Percentiles rank a stretch among this genome's conserved stretches.
These are phyloP conservation scores for Tetracladium marchalianum DNA, from an alignment of 495 filamentous ascomycete genomes.

Conservation along the genomic window DNA sequence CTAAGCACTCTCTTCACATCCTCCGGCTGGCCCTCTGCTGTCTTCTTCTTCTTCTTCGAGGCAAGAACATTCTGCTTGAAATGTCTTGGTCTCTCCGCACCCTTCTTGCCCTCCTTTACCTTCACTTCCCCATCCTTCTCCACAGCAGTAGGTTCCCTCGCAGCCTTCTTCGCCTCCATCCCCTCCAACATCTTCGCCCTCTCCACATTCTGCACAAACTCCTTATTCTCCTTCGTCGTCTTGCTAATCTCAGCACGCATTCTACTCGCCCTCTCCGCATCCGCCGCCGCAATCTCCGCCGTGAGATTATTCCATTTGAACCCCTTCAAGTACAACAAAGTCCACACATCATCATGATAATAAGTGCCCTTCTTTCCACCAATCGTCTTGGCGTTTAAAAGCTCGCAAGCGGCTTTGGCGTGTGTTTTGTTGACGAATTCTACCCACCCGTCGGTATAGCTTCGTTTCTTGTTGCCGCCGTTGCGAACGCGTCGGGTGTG, in stretches of 20 bases:
- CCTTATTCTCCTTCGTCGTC: conserved; percentile 72
- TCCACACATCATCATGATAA: conserved; percentile 93
- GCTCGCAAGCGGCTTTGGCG: conserved; percentile 76
- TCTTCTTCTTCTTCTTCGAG: conserved; percentile 29
- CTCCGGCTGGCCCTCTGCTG: conserved; percentile 42
- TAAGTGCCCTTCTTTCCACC: conserved; percentile 81
- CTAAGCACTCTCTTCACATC: conserved; percentile 69
- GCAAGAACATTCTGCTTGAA: conserved; percentile 63
- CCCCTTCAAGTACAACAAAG: conserved; percentile 61
- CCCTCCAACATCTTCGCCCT: conserved; percentile 62
- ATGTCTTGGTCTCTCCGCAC: conserved; percentile 35
- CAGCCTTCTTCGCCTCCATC: conserved; percentile 53
- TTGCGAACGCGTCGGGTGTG: conserved; percentile 48
- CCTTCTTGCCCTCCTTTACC: conserved; percentile 7
- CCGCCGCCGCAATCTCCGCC: conserved; percentile 68
- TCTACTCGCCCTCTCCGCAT: conserved; percentile 68
- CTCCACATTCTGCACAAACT: conserved; percentile 70
- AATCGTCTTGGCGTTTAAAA: conserved; percentile 71
- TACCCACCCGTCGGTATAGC: conserved; percentile 88
- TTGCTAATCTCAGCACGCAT: conserved; percentile 72
- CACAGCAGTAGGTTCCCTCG: conserved; percentile 32
- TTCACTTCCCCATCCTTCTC: conserved; percentile 15
- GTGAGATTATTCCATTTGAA: conserved; percentile 71
- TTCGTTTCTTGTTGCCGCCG: conserved; percentile 82
- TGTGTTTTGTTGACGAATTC: conserved; percentile 64